Evolutionary conservation across 1,139 yeast species (phyloP).

Genomic region (Protomyces pachydermus): DNA sequence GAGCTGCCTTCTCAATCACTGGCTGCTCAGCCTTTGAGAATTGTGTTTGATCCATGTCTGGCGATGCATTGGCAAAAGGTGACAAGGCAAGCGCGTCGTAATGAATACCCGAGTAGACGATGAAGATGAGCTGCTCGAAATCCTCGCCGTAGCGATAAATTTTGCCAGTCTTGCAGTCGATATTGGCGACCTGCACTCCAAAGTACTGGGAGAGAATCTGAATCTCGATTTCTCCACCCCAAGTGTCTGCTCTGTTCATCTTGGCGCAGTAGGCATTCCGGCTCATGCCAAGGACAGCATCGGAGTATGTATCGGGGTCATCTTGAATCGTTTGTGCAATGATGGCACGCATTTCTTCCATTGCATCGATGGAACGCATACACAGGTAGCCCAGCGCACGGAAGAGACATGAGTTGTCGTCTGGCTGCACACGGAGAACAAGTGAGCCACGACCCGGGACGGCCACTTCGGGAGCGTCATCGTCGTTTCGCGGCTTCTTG

Average conservation of each 20-base stretch:
- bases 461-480: conserved; percentile 5
- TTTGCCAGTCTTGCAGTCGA: conserved; percentile 64
- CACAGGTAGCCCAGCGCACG: conserved; percentile 54
- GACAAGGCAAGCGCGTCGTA: conserved; percentile 59
- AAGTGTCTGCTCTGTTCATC: conserved; percentile 58
- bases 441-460: conserved; percentile 36
- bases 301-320: conserved; percentile 50
- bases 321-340: conserved; percentile 47
- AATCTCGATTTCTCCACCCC: conserved; percentile 87
- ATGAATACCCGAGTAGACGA: conserved; percentile 70
- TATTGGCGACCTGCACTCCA: conserved; percentile 52
- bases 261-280: conserved; percentile 53
- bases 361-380: conserved; percentile 34
- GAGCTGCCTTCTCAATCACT: conserved; percentile 43
- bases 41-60: conserved; percentile 44
- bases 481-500: neutral
- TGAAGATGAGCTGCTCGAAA: conserved; percentile 45
- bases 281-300: conserved; percentile 56
- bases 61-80: conserved; percentile 36
- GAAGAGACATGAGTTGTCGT: conserved; percentile 76
- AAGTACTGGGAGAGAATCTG: conserved; percentile 58
- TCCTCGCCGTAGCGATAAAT: conserved; percentile 51
- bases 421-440: conserved; percentile 59
- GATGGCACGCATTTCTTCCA: conserved; percentile 46
- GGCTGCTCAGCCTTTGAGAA: conserved; percentile 41